phyloP scores from a whole-genome alignment of 306 rosid species.

The Gastrolobium bilobum region DNA sequence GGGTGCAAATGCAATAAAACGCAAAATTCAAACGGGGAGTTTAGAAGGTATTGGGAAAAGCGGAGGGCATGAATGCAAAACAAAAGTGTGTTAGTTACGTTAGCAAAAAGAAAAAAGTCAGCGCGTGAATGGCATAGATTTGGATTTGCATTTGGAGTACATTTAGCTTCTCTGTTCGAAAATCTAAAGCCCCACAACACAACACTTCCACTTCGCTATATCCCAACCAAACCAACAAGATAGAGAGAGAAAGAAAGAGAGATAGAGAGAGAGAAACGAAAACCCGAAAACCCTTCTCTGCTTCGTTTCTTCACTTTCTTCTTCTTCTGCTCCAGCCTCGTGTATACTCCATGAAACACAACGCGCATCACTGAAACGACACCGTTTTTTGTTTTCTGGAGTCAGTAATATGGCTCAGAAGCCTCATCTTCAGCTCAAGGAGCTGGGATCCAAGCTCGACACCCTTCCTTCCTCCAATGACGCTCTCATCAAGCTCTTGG shows the following conservation, averaged over 20 bases:
- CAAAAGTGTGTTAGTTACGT: background rate
- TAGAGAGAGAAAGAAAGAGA: constrained; percentile 21
- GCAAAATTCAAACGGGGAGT: background rate
- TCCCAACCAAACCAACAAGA: constrained; percentile 5
- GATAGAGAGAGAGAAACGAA: background rate
- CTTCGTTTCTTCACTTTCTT: constrained; percentile 23
- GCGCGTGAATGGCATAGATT: constrained; percentile 55
- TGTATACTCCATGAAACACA: constrained; percentile 53
- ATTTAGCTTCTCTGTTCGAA: constrained; percentile 62
- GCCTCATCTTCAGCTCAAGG: constrained; percentile 82
- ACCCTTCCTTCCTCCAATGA: constrained; percentile 70
- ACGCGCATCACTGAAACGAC: constrained; percentile 49
- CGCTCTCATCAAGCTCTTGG: constrained; percentile 69
- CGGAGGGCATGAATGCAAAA: constrained; percentile 24
- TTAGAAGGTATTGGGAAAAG: background rate
- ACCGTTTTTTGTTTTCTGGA: constrained; percentile 47
- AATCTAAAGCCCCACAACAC: constrained; percentile 40
- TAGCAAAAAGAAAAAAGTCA: constrained; percentile 10
- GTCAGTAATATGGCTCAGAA: constrained; percentile 65
- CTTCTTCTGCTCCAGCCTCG: constrained; percentile 31
- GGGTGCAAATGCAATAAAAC: too few relatives aligned
- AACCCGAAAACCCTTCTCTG: constrained; percentile 44
- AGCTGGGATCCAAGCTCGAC: constrained; percentile 92
- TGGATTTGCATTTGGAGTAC: constrained; percentile 48
- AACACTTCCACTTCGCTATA: background rate